These are phyloP conservation scores for Russula earlei DNA, from an alignment of 768 basidiomycete species.

Conservation along the genomic window DNA sequence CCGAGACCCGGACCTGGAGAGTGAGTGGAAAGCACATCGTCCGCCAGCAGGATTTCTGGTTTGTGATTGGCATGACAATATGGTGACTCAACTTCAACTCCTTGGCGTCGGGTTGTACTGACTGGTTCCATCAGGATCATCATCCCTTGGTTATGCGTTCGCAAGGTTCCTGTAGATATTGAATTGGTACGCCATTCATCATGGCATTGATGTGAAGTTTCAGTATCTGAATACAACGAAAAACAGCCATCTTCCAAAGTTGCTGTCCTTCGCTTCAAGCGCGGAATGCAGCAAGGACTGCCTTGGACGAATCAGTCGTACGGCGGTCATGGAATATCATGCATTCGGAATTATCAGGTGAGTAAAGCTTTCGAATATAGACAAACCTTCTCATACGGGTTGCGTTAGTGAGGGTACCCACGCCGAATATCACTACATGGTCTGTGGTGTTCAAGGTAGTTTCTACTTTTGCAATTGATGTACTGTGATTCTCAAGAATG, in stretches of 20 bases:
- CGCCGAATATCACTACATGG: constrained; percentile 35
- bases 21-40: constrained; percentile 27
- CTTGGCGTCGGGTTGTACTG: not conserved
- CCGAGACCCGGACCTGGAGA: constrained; percentile 29
- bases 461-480: not conserved
- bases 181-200: constrained; percentile 29
- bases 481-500: not conserved
- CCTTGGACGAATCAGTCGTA: constrained; percentile 33
- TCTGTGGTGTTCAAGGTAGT: constrained; percentile 35
- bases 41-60: constrained; percentile 37
- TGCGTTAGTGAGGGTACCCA: constrained; percentile 31
- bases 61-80: constrained; percentile 32
- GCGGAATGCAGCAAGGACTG: constrained; percentile 41
- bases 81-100: constrained; percentile 25
- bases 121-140: constrained; percentile 24
- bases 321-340: constrained; percentile 36
- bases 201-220: not conserved
- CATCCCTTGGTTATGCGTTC: constrained; percentile 33
- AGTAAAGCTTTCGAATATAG: constrained; percentile 1
- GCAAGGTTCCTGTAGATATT: constrained; percentile 33
- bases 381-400: not conserved
- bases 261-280: constrained; percentile 33
- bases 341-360: constrained; percentile 36
- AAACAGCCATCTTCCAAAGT: constrained; percentile 35
- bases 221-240: not conserved